phyloP scores from a whole-genome alignment of 1,284 basidiomycete genomes.

The Irpex rosettiformis region DNA sequence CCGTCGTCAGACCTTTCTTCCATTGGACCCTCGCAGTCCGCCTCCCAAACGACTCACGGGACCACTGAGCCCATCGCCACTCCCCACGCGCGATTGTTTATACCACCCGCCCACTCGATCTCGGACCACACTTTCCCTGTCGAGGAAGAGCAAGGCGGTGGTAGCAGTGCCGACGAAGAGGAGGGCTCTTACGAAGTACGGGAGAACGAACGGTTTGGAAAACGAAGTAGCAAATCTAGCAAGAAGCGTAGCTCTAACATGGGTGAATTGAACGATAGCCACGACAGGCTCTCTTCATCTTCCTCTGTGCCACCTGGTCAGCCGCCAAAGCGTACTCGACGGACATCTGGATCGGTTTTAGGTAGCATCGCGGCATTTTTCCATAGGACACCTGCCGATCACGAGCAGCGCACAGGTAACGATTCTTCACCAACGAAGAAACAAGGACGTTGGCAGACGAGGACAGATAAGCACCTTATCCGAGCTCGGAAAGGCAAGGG shows the following conservation, averaged over 20 bases:
- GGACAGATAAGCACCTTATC: conserved; percentile 47
- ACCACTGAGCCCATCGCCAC: conserved; percentile 7
- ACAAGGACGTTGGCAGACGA: conserved; percentile 37
- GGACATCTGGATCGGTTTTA: conserved; percentile 20
- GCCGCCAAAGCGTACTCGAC: conserved; percentile 20
- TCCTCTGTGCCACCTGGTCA: conserved; percentile 2
- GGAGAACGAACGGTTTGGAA: conserved; percentile 55
- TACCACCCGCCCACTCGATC: conserved; percentile 60
- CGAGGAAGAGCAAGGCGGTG: conserved; percentile 27
- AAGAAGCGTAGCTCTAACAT: conserved; percentile 5
- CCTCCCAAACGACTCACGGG: conserved; percentile 31
- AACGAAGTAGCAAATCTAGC: neutral
- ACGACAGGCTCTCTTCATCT: neutral
- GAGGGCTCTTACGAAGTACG: conserved; percentile 40
- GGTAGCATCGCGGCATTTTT: conserved; percentile 28
- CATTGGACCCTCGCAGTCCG: conserved; percentile 43
- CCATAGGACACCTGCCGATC: conserved; percentile 17
- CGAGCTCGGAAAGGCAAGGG: conserved; percentile 19
- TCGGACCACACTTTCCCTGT: conserved; percentile 38
- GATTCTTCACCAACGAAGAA: conserved; percentile 7
- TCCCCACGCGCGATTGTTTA: conserved; percentile 22
- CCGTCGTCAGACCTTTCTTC: conserved; percentile 34
- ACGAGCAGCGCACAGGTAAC: conserved; percentile 11
- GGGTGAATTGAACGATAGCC: neutral
- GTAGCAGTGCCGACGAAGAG: conserved; percentile 33